Conservation (phyloP, 768 basidiomycete genomes). For the Amanita rubescens region DNA sequence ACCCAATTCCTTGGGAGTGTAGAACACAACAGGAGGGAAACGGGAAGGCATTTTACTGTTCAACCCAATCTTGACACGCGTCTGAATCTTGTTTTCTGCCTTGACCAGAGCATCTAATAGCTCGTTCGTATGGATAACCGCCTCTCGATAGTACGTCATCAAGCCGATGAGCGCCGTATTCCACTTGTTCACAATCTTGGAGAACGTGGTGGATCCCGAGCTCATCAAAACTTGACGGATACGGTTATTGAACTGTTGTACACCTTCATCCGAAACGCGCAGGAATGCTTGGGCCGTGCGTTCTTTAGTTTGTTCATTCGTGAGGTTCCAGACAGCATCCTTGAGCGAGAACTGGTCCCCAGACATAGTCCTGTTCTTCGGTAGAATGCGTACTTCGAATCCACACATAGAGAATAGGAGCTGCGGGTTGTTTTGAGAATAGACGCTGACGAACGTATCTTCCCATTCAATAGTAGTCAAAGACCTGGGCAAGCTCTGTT, state of each 20-base stretch:
- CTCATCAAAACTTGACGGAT: conserved; percentile 97
- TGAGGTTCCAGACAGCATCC: conserved; percentile 94
- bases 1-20: conserved; percentile 96
- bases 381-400: conserved; percentile 97
- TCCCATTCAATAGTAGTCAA: conserved; percentile 99
- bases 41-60: conserved; percentile 99
- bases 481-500: conserved; percentile 91
- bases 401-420: conserved; percentile 97
- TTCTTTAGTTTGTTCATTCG: conserved; percentile 96
- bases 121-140: conserved; percentile 96
- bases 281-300: conserved; percentile 97
- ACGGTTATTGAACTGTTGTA: conserved; percentile 96
- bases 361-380: conserved; percentile 91
- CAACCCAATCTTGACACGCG: conserved; percentile 98
- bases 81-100: conserved; percentile 99
- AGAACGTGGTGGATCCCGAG: conserved; percentile 97
- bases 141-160: conserved; percentile 98
- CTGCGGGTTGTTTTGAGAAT: conserved; percentile 96
- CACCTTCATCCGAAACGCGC: conserved; percentile 95
- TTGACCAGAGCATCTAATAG: conserved; percentile 94
- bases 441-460: conserved; percentile 94
- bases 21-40: conserved; percentile 96
- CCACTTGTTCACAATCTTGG: conserved; percentile 99
- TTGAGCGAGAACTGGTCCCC: conserved; percentile 97
- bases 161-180: conserved; percentile 92